Evolutionary conservation across 2,329 filamentous ascomycete species (phyloP), one percentile per base, ranked within the genome.

Genomic region (Fusarium sp.): DNA sequence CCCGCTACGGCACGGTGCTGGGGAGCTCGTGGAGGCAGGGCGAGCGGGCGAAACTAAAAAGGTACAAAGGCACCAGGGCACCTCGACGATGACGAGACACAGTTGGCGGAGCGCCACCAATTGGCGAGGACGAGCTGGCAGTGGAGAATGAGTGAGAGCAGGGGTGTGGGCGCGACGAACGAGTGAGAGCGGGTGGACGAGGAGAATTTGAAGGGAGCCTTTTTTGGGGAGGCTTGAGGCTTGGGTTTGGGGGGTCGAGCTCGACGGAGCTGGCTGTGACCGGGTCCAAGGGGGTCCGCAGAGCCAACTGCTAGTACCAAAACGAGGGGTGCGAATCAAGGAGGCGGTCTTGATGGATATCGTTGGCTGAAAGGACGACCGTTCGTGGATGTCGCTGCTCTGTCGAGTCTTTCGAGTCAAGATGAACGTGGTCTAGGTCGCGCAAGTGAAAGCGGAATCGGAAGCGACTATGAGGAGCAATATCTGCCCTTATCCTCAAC

Each of bases 11-110:
- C 57, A 69, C 63, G 61, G 73, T 63, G 59, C 73, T 75, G 67
- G 73, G 72, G 64, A 75, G 72, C 72, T 75, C 72, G 69, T 66
- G 63, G 73, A 73, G 73, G 73, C 72, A 78, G 76, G 76, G 76
- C 73, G 70, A 69, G 70, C 65, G 72, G 73, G 70, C 70, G 73
- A 76, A 63, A 74, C 73, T 74, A 76, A 74, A 54, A 70, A 71
- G 66, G 70, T 71, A 76, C 68, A 76, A 76, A 75, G 70, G 63
- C 72, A 75, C 73, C 67, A 77, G 65, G 70, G 70, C 67, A 65
- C 73, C 76, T 78, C 73, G 76, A 77, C 73, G 70, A 78, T 78
- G 75, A 78, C 76, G 76, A 78, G 76, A 78, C 73, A 78, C 72
- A 74, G 68, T 64, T 60, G 70, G 72, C 72, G 66, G 65, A 69